Evolutionary conservation across 345 rosid genomes (phyloP).

Genomic region (Hypericum perforatum): DNA sequence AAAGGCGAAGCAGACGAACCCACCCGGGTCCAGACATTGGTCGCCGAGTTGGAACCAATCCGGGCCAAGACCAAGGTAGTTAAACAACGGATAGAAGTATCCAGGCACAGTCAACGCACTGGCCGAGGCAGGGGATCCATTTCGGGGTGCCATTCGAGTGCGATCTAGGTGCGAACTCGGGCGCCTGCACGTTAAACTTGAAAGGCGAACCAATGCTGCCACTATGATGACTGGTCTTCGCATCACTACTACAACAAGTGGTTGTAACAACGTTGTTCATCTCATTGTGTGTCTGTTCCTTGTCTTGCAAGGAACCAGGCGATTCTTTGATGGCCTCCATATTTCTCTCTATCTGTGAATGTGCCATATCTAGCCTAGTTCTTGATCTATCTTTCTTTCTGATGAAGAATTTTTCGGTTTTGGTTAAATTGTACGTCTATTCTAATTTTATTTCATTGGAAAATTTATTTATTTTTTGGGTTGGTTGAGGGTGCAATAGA

Average conservation of each 20-base stretch:
- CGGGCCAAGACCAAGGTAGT: conserved; percentile 46
- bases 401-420: too few species aligned
- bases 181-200: conserved; percentile 88
- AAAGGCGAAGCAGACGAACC: conserved; percentile 11
- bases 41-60: conserved; percentile 86
- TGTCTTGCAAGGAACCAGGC: not conserved
- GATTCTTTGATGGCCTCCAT: not conserved
- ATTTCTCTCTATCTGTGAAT: conserved; percentile 5
- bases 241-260: not conserved
- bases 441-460: not conserved
- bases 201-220: conserved; percentile 25
- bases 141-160: conserved; percentile 12
- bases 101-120: conserved; percentile 39
- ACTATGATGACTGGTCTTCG: not conserved
- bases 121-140: not conserved
- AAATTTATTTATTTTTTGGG: not conserved
- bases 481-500: not conserved
- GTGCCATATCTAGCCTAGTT: not conserved
- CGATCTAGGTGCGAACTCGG: conserved; percentile 78
- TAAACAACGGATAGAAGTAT: conserved; percentile 57
- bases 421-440: not conserved
- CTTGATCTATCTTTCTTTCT: not conserved
- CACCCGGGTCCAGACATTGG: conserved; percentile 26
- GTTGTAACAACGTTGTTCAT: not conserved
- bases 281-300: not conserved